Percentiles rank a stretch among this genome's conserved stretches.
Conservation (phyloP, 2,329 filamentous ascomycete species). For the Trichoderma oligosporum region DNA sequence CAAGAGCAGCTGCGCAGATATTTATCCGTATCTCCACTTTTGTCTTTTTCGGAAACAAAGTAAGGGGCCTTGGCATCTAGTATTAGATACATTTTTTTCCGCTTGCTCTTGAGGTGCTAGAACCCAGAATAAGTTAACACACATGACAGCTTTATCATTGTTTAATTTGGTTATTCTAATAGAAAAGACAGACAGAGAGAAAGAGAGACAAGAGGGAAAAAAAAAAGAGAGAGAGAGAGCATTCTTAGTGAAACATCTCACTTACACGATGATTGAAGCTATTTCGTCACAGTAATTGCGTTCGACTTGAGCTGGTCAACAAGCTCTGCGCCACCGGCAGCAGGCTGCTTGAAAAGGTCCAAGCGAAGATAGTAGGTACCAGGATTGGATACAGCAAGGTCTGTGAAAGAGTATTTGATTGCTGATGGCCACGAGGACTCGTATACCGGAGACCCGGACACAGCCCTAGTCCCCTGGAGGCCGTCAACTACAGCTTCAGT, state of each 20-base stretch:
- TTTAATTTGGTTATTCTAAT: too few relatives aligned
- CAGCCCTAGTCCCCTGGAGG: constrained; percentile 23
- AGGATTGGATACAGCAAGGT: constrained; percentile 24
- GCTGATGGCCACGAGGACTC: constrained; percentile 13
- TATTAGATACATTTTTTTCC: too few relatives aligned
- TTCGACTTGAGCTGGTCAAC: constrained; percentile 23
- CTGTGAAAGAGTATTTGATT: constrained; percentile 27
- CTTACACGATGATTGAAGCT: background rate
- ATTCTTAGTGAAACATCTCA: background rate
- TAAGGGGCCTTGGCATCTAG: too few relatives aligned
- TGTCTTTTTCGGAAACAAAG: too few relatives aligned
- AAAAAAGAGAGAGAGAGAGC: too few relatives aligned
- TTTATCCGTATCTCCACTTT: too few relatives aligned
- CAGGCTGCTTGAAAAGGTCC: constrained; percentile 28
- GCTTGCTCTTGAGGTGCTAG: too few relatives aligned
- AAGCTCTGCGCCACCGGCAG: constrained; percentile 19
- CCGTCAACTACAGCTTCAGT: constrained; percentile 23
- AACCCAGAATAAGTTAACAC: too few relatives aligned
- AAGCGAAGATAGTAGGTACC: constrained; percentile 30
- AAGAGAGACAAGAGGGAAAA: background rate
- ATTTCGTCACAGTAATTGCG: constrained; percentile 20
- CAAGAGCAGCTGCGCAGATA: too few relatives aligned
- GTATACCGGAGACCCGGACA: constrained; percentile 23
- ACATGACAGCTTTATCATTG: too few relatives aligned
- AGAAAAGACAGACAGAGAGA: too few relatives aligned